Conservation (phyloP, 768 basidiomycete species). For the Mycena alexandri region DNA sequence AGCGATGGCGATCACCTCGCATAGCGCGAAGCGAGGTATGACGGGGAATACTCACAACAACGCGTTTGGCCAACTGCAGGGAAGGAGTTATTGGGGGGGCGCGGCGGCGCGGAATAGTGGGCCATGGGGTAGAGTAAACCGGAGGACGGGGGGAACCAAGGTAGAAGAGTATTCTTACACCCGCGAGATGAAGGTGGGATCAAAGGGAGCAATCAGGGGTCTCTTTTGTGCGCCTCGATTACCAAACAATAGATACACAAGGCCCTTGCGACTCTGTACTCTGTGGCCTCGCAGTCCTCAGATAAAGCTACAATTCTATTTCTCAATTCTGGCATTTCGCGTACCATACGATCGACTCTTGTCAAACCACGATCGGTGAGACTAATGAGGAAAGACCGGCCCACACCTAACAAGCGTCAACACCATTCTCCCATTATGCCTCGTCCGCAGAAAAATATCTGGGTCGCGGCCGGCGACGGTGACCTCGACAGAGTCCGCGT, state of each 20-base stretch:
- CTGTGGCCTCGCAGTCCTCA: too few relatives aligned
- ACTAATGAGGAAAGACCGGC: too few relatives aligned
- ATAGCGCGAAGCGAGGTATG: conserved; percentile 25
- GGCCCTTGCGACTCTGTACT: too few relatives aligned
- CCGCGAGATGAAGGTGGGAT: conserved; percentile 14
- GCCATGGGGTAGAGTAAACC: conserved; percentile 21
- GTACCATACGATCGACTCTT: too few relatives aligned
- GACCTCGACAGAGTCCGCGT: conserved; percentile 85
- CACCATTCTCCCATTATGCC: neutral
- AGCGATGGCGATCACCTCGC: conserved; percentile 52
- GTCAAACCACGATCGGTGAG: too few relatives aligned
- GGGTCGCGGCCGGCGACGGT: conserved; percentile 94
- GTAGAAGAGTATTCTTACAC: neutral
- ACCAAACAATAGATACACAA: too few relatives aligned
- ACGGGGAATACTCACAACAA: conserved; percentile 71
- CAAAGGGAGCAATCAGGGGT: conserved; percentile 25
- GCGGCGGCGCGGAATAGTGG: conserved; percentile 49
- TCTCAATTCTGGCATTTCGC: too few relatives aligned
- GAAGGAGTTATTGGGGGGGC: conserved; percentile 44
- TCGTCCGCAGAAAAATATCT: conserved; percentile 74
- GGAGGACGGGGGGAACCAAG: conserved; percentile 9
- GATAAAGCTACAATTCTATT: too few relatives aligned
- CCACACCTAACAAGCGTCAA: too few relatives aligned
- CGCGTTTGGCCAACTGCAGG: conserved; percentile 80
- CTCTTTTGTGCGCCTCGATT: neutral